A percentile compares a stretch with the other conserved stretches of the same genome.
Conservation (phyloP, 148 eudicot species). For the Camellia sinensis region DNA sequence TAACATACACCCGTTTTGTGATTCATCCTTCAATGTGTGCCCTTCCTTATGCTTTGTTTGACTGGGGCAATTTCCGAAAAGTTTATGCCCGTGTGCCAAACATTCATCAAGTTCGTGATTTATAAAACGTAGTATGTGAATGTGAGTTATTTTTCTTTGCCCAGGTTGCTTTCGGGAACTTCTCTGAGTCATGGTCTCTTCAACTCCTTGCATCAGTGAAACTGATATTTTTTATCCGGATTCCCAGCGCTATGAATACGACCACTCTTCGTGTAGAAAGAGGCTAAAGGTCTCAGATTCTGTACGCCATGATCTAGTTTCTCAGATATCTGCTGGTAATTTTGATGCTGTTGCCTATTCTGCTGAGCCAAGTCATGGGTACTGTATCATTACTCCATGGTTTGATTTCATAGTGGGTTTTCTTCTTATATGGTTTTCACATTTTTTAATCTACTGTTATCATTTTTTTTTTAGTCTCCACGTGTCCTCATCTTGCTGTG, state of each 20-base stretch:
- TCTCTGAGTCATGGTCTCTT: conserved; percentile 31
- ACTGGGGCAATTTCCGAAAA: too few species aligned
- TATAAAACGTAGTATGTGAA: background rate
- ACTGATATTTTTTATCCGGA: conserved; percentile 4
- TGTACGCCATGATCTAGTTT: background rate
- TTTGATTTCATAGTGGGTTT: background rate
- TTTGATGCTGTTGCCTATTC: conserved; percentile 11
- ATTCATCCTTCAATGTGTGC: too few species aligned
- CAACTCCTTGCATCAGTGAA: conserved; percentile 13
- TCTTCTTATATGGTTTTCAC: background rate
- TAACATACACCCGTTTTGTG: too few species aligned
- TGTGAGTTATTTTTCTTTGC: background rate
- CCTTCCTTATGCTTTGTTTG: too few species aligned
- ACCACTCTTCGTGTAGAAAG: background rate
- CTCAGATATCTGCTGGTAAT: conserved; percentile 10
- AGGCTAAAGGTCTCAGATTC: conserved; percentile 22
- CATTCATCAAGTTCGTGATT: background rate
- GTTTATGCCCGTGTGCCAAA: too few species aligned
- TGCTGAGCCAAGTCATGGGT: conserved; percentile 17
- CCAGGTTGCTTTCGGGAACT: background rate
- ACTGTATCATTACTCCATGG: background rate
- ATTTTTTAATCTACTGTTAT: background rate
- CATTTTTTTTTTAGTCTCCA: background rate
- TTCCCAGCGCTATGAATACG: background rate
- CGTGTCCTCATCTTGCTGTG: conserved; percentile 34